Base-by-base conservation (phyloP, 768 basidiomycete species). In the Leccinum longicurvipes region DNA sequence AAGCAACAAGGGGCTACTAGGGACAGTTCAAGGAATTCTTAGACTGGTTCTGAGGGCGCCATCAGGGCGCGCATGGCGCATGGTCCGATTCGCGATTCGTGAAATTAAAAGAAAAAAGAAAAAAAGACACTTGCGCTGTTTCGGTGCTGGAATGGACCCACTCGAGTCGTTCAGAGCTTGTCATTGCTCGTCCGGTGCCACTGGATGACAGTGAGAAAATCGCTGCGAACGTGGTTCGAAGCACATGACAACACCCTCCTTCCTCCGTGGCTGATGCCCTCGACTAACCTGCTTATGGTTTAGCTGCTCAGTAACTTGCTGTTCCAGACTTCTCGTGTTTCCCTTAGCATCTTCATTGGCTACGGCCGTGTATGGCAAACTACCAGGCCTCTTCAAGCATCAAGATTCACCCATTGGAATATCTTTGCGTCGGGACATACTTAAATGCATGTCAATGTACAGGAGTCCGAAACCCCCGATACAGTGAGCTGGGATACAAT, bases 51-150 rank as follows among this genome's bases (percentile, higher is more conserved):
- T 21, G 36, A 19, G 50, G 28, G 29, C 28, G 27, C 45, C 50
- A 19, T 50, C 59, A 47, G 51, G 31, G 44, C 49, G 51, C 39
- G 39, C 51, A 23, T 48, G 60, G 60, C 60, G 31, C 34, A 39
- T 47, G n/a, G 12, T 41, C 36, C 25, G 19, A 54, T 24, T 51
- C 52, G 19, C 50, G 42, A 56, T 56, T 45, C 50, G 47, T 56
- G 41, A 47, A 61, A n/a, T 23, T 9, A 39, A 31, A 47, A n/a
- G 41, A 44, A 51, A 23, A 45, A n/a, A 21, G 31, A n/a, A n/a
- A n/a, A n/a, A n/a, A n/a, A n/a, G 31, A 36, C 17, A 29, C 14
- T 24, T 50, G 57, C 29, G 42, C 27, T 50, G 57, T 54, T 51
- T 46, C 60, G 34, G 36, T 14, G 34, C 61, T 31, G 44, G 45